Base-by-base conservation (phyloP, 306 rosid genomes). In the Sicyos baderoa region DNA sequence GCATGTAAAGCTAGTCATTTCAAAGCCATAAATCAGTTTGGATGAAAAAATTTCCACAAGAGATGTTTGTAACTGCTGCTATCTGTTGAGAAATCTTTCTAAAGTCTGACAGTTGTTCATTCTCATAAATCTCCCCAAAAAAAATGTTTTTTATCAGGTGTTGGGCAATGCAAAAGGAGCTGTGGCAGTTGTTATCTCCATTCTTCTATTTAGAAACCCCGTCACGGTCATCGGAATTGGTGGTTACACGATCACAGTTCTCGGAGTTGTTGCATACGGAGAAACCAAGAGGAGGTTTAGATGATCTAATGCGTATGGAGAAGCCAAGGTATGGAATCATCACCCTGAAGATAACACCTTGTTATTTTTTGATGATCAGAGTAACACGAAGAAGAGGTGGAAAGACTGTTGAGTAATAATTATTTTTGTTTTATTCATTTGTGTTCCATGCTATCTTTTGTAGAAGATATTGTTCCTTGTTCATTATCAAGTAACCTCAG, bases 91-190 rank as follows among this genome's bases (percentile, higher is more conserved):
- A 40, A 62, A 10, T 42, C 11, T 63, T 11, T 42, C 5, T 64
- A 32, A 42, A 44, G 35, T 64, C 21, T 64, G 13, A 6, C 17
- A 42, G 11, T 44, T 6, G 35, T 64, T 63, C 32, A 19, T 63
- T 42, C 50, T 62, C 66, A 32, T 60, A 23, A 21, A 6, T 25
- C 65, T 59, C 6, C 7, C 7, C 2, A 29, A 40, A 71, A 9
- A 19, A 37, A n/a, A 13, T 23, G 56, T 45, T 21, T 23, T 55
- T 40, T 40, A 77, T 17, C 85, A 93, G 99, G 96, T 93, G 3
- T 77, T 93, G 74, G 99, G 99, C 72, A 93, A 93, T 79, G 99
- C 99, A 3, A 93, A 93, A 77, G 99, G 99, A 32, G 97, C 99
- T 3, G 96, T 90, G 40, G 97, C 99, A 16, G 99, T 93, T 52